Evolutionary conservation across 139 green algal species (phyloP), one percentile per base, ranked within the genome.

Genomic region (Picochlorum sp.): DNA sequence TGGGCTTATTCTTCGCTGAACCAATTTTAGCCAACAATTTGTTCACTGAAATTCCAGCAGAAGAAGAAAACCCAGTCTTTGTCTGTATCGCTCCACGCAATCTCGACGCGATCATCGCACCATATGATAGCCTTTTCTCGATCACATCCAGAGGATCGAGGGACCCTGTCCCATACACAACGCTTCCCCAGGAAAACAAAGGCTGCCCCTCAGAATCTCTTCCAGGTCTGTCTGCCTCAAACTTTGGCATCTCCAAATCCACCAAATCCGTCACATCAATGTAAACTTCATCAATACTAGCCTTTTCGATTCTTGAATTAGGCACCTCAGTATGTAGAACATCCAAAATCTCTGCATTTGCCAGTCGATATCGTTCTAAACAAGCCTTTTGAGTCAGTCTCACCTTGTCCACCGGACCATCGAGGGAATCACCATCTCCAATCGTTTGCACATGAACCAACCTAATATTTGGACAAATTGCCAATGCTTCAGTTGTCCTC

Each of bases 11-110:
- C 65, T 79, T 76, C 7, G 82, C 84, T 2, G 74, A 86, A 6
- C 63, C 88, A 13, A 97, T 58, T 81, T 98, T 98, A 60, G 88
- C 80, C 24, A 97, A 72, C 60, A 97, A 77, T 81, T 95, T 95
- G 75, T 95, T 96, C 50, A 57, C 26, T 1, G 77, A 73, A 9
- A 92, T 74, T 45, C 88, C 83, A 8, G 77, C 85, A 9, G 72
- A 84, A 49, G 62, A 65, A 1, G 80, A 88, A 70, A 80, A 90
- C 7, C 71, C 76, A 16, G 92, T 71, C 66, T 86, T 34, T 0
- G 73, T 16, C 0, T 71, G 58, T 30, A 96, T 70, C 16, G 67
- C 76, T 2, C 38, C 62, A 2, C 87, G 56, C 62, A 95, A 50
- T 11, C 75, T 67, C 61, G 55, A 69, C 4, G 81, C 85, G 1